Percentiles rank a stretch among this genome's conserved stretches.
phyloP scores from a whole-genome alignment of 805 yeast genomes.

The Metschnikowia cubensis region DNA sequence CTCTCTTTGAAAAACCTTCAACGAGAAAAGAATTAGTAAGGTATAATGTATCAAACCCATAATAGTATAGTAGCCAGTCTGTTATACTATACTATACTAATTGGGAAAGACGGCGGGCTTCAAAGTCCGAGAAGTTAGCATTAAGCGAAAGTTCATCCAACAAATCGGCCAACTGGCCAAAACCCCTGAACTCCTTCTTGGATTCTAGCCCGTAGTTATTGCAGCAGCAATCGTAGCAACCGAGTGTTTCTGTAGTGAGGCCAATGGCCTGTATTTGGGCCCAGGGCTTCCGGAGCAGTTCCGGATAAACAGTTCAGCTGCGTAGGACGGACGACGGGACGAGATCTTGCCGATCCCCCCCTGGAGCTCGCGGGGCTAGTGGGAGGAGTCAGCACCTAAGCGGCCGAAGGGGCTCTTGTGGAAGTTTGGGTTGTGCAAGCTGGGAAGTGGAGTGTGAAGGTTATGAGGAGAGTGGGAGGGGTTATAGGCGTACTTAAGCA shows the following conservation, averaged over 20 bases:
- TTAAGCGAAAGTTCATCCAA: conserved; percentile 29
- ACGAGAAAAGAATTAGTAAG: no score
- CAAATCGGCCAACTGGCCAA: conserved; percentile 25
- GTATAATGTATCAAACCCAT: no score
- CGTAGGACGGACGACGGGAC: conserved; percentile 70
- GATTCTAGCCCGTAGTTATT: conserved; percentile 23
- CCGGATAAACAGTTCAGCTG: conserved; percentile 60
- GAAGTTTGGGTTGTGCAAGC: neutral
- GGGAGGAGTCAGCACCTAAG: conserved; percentile 30
- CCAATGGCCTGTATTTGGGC: neutral
- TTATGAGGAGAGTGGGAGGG: neutral
- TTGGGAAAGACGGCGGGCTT: conserved; percentile 41
- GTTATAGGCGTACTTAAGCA: neutral
- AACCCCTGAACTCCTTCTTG: conserved; percentile 15
- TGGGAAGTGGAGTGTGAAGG: neutral
- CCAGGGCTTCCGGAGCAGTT: conserved; percentile 5
- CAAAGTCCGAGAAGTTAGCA: conserved; percentile 35
- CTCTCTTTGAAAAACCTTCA: no score
- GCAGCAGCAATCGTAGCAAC: conserved; percentile 29
- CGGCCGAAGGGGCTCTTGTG: conserved; percentile 2
- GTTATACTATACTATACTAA: no score
- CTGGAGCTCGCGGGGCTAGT: conserved; percentile 55
- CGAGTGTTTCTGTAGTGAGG: conserved; percentile 9
- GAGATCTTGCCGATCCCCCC: conserved; percentile 61
- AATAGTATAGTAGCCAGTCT: no score